Evolutionary conservation across 257 asterid genomes (phyloP).

Genomic region (Anisodus tanguticus): DNA sequence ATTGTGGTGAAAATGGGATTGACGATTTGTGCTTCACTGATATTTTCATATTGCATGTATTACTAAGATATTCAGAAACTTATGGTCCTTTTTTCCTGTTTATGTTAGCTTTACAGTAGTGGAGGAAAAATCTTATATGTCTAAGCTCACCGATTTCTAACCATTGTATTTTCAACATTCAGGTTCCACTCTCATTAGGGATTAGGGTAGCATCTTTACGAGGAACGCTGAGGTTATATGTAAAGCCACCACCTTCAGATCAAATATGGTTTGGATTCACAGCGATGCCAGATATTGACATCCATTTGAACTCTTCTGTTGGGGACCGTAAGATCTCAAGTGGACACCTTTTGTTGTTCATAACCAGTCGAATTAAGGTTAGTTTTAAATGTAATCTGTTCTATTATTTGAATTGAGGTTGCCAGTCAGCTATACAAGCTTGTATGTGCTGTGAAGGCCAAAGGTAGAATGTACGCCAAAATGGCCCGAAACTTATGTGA

Average conservation of each 20-base stretch:
- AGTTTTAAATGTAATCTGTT: conserved; percentile 35
- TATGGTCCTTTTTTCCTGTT: background rate
- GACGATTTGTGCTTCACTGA: background rate
- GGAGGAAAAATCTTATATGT: background rate
- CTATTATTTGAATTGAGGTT: background rate
- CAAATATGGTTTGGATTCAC: conserved; percentile 91
- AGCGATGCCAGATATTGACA: conserved; percentile 85
- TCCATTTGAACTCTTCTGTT: conserved; percentile 76
- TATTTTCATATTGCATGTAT: background rate
- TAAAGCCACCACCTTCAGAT: conserved; percentile 98
- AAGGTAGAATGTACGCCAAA: background rate
- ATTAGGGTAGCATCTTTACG: conserved; percentile 73
- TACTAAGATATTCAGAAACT: background rate
- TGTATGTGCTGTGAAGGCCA: background rate
- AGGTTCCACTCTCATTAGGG: conserved; percentile 89
- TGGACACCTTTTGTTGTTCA: conserved; percentile 69
- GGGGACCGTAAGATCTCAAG: conserved; percentile 89
- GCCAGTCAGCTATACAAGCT: conserved; percentile 20
- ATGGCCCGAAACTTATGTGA: background rate
- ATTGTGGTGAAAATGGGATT: conserved; percentile 1
- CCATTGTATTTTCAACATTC: conserved; percentile 36
- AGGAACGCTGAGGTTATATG: conserved; percentile 75
- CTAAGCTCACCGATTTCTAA: background rate
- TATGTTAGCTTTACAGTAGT: conserved; percentile 6
- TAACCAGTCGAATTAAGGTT: conserved; percentile 87